A percentile compares a stretch with the other conserved stretches of the same genome.
Conservation (phyloP, 2,329 filamentous ascomycete species). For the Podosphaera xanthii region DNA sequence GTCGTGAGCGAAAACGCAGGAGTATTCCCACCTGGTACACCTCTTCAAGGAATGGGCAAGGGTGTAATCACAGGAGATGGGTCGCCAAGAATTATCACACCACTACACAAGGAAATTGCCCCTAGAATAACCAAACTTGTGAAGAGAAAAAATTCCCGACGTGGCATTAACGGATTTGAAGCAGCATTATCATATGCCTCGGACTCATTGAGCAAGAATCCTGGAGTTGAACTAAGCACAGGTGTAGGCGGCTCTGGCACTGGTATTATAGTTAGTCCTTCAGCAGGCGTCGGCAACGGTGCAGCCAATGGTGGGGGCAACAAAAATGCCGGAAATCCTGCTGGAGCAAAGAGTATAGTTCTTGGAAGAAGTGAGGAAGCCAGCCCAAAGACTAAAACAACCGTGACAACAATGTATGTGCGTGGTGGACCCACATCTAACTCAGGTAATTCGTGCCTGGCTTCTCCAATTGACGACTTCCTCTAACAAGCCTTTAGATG, state of each 20-base stretch:
- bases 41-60: conserved; percentile 26
- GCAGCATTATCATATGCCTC: conserved; percentile 20
- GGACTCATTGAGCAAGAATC: conserved; percentile 19
- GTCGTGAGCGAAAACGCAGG: conserved; percentile 7
- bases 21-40: conserved; percentile 21
- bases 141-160: conserved; percentile 15
- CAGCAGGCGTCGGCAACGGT: conserved; percentile 1
- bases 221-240: conserved; percentile 20
- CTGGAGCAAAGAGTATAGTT: conserved; percentile 1
- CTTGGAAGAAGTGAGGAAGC: conserved; percentile 3
- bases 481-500: background rate
- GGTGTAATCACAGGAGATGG: conserved; percentile 22
- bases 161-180: conserved; percentile 21
- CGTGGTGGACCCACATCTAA: conserved; percentile 9
- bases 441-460: conserved; percentile 4
- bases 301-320: background rate
- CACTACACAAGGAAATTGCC: conserved; percentile 21
- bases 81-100: background rate
- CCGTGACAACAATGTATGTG: conserved; percentile 15
- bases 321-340: background rate
- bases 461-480: background rate
- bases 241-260: conserved; percentile 20
- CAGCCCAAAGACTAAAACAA: conserved; percentile 10
- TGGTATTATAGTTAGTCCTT: conserved; percentile 17
- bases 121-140: conserved; percentile 16